Evolutionary conservation across 192 early-diverging fungal species (phyloP), one percentile per base, ranked within the genome.

Genomic region (Coemansia sp.): DNA sequence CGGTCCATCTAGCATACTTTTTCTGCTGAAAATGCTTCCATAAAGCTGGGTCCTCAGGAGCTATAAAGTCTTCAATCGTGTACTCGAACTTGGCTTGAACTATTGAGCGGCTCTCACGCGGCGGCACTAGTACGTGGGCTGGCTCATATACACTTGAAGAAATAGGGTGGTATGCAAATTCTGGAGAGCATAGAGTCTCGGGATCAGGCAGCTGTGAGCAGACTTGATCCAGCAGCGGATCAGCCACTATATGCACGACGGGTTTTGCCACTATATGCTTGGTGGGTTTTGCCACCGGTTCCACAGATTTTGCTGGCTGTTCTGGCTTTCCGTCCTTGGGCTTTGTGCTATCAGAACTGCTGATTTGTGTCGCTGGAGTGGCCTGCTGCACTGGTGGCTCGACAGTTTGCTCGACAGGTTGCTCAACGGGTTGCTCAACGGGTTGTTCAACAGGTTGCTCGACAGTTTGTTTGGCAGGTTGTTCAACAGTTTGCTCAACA

Each of bases 1-100:
- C 36, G 5, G 69, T 55, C 69, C 69, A 71, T 3, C 49, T 32
- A 7, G 39, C 37, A 16, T 60, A 65, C 21, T 71, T 71, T 30
- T 46, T 59, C 17, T 48, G 57, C 43, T 65, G 62, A 15, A 57
- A 48, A 12, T 41, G 6, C 14, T 47, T 42, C 58, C 62, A 63
- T 12, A 47, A 18, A n/a, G 42, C 40, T 18, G 62, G 69, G 16
- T 71, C 62, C 6, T 43, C 62, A 11, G 62, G 56, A 3, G 43
- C 36, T 11, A 26, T 18, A 52, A 65, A 71, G 0, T 52, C 49
- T 26, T 40, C 37, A 3, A 39, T 21, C 11, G 26, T 30, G 50
- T 47, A 60, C 53, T 71, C 58, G 23, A 49, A 64, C 16, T 47
- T 57, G 6, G 62, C 47, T 17, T 64, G 62, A 0, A 39, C 30